These are phyloP conservation scores for Daldinia concentrica DNA, from an alignment of 495 filamentous ascomycete genomes.

Conservation along the genomic window DNA sequence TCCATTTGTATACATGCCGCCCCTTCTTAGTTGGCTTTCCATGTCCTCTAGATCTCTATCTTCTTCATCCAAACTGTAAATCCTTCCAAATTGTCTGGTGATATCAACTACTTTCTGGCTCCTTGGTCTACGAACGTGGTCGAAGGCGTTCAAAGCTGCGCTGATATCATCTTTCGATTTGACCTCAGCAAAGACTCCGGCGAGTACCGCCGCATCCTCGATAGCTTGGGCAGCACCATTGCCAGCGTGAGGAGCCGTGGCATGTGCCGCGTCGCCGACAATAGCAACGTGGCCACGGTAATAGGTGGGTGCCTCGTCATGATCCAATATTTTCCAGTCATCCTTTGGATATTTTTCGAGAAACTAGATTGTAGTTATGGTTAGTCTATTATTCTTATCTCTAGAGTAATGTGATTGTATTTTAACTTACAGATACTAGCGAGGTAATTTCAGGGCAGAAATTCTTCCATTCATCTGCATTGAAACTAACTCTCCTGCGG, in stretches of 20 bases:
- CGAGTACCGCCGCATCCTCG: not conserved
- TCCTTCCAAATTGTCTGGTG: not conserved
- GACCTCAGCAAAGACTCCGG: not conserved
- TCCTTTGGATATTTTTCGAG: not conserved
- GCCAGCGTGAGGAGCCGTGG: not conserved
- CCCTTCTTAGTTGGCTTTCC: not conserved
- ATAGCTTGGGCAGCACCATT: not conserved
- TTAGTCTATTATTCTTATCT: not conserved
- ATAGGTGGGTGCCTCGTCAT: not conserved
- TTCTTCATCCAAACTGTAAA: not conserved
- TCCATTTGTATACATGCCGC: not conserved
- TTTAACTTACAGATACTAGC: not conserved
- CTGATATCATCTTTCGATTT: not conserved
- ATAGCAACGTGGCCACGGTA: not conserved
- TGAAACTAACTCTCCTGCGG: not conserved
- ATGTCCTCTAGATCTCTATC: not conserved
- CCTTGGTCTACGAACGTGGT: not conserved
- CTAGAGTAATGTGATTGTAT: too few relatives aligned
- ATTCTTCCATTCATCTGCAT: not conserved
- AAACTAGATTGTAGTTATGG: not conserved
- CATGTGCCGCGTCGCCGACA: not conserved
- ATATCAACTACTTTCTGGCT: not conserved
- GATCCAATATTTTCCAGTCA: not conserved
- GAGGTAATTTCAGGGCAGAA: not conserved
- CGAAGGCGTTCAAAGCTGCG: not conserved